A percentile compares a stretch with the other conserved stretches of the same genome.
Evolutionary conservation across 208 protist genomes (phyloP).

Genomic region (Angomonas ambiguus): DNA sequence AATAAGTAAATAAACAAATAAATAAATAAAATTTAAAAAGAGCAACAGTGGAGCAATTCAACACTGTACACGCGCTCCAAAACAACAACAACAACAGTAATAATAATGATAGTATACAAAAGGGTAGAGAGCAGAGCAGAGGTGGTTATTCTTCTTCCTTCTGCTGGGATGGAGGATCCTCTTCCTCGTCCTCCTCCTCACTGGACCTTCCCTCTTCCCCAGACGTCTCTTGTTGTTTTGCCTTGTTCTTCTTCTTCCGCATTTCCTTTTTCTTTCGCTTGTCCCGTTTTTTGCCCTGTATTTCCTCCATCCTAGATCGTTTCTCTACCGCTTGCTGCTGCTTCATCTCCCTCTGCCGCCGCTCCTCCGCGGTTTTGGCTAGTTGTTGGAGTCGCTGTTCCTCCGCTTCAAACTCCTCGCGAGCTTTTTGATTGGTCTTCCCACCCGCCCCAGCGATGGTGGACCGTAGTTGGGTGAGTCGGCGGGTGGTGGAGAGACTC

Average conservation of each 20-base stretch:
- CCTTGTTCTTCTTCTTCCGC: conserved; percentile 3
- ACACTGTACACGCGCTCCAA: no score
- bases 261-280: conserved; percentile 27
- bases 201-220: no score
- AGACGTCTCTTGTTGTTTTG: not conserved
- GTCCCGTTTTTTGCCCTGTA: conserved; percentile 47
- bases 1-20: not conserved
- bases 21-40: not conserved
- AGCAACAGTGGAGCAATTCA: not conserved
- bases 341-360: conserved; percentile 29
- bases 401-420: conserved; percentile 64
- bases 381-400: conserved; percentile 32
- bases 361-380: conserved; percentile 31
- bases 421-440: conserved; percentile 66
- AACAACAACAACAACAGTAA: no score
- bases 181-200: conserved; percentile 7
- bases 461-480: conserved; percentile 65
- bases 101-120: not conserved
- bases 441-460: conserved; percentile 80
- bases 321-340: no score
- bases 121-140: no score
- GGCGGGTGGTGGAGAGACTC: conserved; percentile 65
- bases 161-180: not conserved
- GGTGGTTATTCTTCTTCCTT: not conserved
- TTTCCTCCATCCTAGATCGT: conserved; percentile 33